phyloP scores from a whole-genome alignment of 2,329 filamentous ascomycete genomes.

The Mollisiaceae sp. region DNA sequence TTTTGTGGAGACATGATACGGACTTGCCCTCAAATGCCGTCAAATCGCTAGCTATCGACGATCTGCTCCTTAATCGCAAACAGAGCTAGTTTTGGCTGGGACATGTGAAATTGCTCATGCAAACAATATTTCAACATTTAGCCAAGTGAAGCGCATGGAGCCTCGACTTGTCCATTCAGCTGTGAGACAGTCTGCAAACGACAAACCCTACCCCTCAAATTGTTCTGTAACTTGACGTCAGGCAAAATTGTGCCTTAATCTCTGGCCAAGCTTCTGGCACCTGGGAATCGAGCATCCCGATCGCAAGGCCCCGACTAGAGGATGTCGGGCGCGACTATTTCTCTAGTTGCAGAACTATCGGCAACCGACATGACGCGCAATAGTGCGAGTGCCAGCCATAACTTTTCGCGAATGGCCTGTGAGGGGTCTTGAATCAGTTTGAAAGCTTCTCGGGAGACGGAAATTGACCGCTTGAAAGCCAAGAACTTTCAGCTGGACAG shows the following conservation, averaged over 20 bases:
- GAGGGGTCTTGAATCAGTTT: neutral
- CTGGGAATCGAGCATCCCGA: conserved; percentile 8
- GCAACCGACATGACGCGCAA: conserved; percentile 18
- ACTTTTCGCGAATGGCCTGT: conserved; percentile 4
- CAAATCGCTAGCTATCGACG: neutral
- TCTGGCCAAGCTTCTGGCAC: conserved; percentile 13
- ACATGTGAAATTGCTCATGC: neutral
- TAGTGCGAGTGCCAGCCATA: neutral
- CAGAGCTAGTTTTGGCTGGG: neutral
- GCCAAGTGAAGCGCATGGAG: neutral
- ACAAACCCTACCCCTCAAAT: neutral
- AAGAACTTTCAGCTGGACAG: conserved; percentile 5
- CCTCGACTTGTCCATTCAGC: conserved; percentile 1
- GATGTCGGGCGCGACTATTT: neutral
- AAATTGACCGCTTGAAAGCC: neutral
- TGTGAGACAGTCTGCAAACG: neutral
- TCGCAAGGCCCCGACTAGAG: conserved; percentile 1
- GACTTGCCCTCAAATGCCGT: neutral
- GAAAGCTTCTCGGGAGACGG: neutral
- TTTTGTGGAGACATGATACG: conserved; percentile 5
- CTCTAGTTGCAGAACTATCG: conserved; percentile 20
- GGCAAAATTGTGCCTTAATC: conserved; percentile 1
- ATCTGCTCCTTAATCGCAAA: neutral
- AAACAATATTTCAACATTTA: neutral
- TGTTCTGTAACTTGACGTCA: conserved; percentile 17